Conservation (phyloP, 441 rosid species). For the Metrosideros polymorpha region DNA sequence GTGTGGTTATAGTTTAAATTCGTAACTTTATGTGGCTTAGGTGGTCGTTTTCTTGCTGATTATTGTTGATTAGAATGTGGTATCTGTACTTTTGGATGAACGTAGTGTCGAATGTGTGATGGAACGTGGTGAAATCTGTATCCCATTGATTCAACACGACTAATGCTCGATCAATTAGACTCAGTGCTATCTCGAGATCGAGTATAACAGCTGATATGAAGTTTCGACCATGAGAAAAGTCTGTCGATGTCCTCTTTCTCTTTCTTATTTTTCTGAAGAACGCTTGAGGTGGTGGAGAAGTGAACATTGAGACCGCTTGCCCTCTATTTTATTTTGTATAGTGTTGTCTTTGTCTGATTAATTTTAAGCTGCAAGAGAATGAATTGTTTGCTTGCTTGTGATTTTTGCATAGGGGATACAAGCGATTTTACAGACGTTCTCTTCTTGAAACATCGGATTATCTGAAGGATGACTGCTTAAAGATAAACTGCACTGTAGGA, state of each 20-base stretch:
- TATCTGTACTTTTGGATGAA: neutral
- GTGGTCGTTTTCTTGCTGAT: neutral
- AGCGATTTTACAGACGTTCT: conserved; percentile 40
- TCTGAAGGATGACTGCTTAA: conserved; percentile 45
- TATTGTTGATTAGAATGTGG: neutral
- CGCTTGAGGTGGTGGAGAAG: neutral
- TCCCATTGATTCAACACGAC: neutral
- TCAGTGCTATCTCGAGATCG: neutral
- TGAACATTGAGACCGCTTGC: neutral
- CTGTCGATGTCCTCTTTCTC: neutral
- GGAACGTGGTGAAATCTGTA: neutral
- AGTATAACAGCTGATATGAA: neutral
- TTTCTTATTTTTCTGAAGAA: neutral
- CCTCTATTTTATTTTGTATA: neutral
- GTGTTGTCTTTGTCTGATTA: neutral
- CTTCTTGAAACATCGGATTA: conserved; percentile 41
- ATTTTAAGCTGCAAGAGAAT: neutral
- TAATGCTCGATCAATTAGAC: neutral
- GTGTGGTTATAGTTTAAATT: neutral
- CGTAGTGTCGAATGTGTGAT: neutral
- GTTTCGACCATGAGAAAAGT: neutral
- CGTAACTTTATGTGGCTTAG: neutral
- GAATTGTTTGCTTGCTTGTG: neutral
- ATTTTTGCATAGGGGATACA: conserved; percentile 39
- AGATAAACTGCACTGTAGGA: conserved; percentile 49